Conservation (phyloP, 2,329 filamentous ascomycete genomes). For the Penicillium decumbens region DNA sequence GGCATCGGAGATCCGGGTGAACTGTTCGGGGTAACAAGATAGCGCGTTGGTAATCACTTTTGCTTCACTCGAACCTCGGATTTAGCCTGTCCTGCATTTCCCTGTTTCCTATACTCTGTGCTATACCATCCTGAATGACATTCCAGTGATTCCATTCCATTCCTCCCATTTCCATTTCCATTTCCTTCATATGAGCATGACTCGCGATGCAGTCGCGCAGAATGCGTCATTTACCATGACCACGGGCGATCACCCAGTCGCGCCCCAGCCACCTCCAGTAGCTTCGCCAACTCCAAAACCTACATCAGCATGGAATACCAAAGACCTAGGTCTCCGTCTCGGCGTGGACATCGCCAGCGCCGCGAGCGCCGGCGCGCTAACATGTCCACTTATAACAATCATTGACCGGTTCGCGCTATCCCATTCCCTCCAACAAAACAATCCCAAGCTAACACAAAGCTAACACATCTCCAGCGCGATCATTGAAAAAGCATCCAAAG, state of each 20-base stretch:
- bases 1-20: constrained; percentile 30
- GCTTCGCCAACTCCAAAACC: background rate
- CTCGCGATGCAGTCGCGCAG: constrained; percentile 27
- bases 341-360: constrained; percentile 66
- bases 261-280: background rate
- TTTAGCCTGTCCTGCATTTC: background rate
- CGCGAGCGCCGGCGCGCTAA: constrained; percentile 64
- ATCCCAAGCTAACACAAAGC: background rate
- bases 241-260: constrained; percentile 19
- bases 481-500: constrained; percentile 48
- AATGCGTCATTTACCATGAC: constrained; percentile 24
- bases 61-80: constrained; percentile 10
- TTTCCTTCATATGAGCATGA: constrained; percentile 21
- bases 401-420: constrained; percentile 66
- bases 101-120: background rate
- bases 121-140: background rate
- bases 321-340: constrained; percentile 63
- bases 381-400: constrained; percentile 79
- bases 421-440: too few relatives aligned
- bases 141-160: background rate
- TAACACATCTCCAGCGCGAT: constrained; percentile 37
- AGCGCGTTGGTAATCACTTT: constrained; percentile 16
- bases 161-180: background rate
- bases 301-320: constrained; percentile 63
- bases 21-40: constrained; percentile 5